Evolutionary conservation across 2,329 filamentous ascomycete genomes (phyloP).

Genomic region (Penicillium sp.): DNA sequence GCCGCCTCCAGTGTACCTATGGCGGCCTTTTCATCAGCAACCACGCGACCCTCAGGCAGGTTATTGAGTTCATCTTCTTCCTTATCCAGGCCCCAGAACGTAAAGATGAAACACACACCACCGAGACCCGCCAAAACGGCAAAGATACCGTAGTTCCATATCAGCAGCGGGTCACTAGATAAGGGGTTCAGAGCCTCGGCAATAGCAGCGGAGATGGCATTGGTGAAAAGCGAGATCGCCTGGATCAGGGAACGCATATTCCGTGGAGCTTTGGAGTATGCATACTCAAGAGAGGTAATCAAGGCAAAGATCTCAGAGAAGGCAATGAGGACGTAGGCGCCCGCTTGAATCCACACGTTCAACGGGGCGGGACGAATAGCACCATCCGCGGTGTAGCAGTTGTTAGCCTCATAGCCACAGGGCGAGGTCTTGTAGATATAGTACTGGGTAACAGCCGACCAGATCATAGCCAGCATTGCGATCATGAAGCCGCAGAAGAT

Average conservation of each 20-base stretch:
- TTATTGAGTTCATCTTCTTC: slow-evolving; percentile 68
- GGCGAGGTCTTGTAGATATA: slow-evolving; percentile 60
- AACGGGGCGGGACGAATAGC: slow-evolving; percentile 56
- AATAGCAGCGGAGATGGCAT: slow-evolving; percentile 66
- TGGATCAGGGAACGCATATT: slow-evolving; percentile 76
- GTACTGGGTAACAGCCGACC: slow-evolving; percentile 51
- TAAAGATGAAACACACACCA: slow-evolving; percentile 66
- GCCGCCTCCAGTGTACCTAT: slow-evolving; percentile 7
- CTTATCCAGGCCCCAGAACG: slow-evolving; percentile 62
- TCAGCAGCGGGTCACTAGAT: slow-evolving; percentile 63
- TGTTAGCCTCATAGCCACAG: slow-evolving; percentile 58
- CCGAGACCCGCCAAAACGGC: slow-evolving; percentile 63
- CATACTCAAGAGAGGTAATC: slow-evolving; percentile 69
- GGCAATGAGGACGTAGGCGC: slow-evolving; percentile 54
- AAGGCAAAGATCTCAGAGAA: slow-evolving; percentile 61
- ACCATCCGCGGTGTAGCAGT: slow-evolving; percentile 46
- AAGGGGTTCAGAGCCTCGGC: slow-evolving; percentile 66
- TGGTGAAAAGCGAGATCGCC: slow-evolving; percentile 69
- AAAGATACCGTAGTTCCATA: slow-evolving; percentile 71
- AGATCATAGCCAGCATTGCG: slow-evolving; percentile 50
- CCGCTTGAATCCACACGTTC: slow-evolving; percentile 60
- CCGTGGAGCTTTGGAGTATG: slow-evolving; percentile 72
- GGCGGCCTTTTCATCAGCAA: slow-evolving; percentile 9
- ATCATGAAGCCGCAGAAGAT: slow-evolving; percentile 54
- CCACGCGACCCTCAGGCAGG: slow-evolving; percentile 18